phyloP scores from a whole-genome alignment of 2,329 filamentous ascomycete genomes.

The Fonsecaea nubica region DNA sequence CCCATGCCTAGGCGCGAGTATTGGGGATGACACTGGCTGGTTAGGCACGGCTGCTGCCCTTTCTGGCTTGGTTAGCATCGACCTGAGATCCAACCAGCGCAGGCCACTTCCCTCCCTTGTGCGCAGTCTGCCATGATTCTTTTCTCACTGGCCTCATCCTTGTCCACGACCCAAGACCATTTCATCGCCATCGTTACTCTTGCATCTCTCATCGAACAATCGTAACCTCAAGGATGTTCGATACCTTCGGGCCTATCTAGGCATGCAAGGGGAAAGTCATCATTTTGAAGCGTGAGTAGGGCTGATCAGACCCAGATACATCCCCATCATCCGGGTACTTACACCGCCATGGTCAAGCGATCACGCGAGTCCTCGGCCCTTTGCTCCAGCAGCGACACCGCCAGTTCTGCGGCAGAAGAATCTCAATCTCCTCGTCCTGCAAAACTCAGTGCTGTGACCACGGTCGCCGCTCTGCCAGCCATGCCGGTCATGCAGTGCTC shows the following conservation, averaged over 20 bases:
- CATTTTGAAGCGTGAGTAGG: slow-evolving; percentile 12
- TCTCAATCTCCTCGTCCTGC: slow-evolving; percentile 42
- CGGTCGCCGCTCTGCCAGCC: slow-evolving; percentile 32
- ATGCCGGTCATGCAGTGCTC: slow-evolving; percentile 74
- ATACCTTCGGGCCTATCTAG: background rate
- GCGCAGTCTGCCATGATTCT: slow-evolving; percentile 2
- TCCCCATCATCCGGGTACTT: slow-evolving; percentile 10
- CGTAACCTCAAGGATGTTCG: background rate
- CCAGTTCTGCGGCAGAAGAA: slow-evolving; percentile 25
- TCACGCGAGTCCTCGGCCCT: slow-evolving; percentile 59
- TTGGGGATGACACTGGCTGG: background rate
- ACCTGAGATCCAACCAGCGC: slow-evolving; percentile 17
- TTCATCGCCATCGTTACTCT: background rate
- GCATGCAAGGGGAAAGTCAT: background rate
- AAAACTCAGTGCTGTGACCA: slow-evolving; percentile 55
- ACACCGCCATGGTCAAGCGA: slow-evolving; percentile 64
- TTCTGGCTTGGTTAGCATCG: slow-evolving; percentile 16
- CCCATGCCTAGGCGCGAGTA: slow-evolving; percentile 13
- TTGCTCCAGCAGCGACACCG: slow-evolving; percentile 45
- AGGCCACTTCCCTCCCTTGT: background rate
- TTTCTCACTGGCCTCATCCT: slow-evolving; percentile 23
- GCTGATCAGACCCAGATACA: slow-evolving; percentile 9
- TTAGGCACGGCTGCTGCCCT: slow-evolving; percentile 12
- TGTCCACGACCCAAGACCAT: slow-evolving; percentile 6
- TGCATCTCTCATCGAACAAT: slow-evolving; percentile 21